phyloP scores from a whole-genome alignment of 805 yeast genomes.

The Ogataea methylovora region DNA sequence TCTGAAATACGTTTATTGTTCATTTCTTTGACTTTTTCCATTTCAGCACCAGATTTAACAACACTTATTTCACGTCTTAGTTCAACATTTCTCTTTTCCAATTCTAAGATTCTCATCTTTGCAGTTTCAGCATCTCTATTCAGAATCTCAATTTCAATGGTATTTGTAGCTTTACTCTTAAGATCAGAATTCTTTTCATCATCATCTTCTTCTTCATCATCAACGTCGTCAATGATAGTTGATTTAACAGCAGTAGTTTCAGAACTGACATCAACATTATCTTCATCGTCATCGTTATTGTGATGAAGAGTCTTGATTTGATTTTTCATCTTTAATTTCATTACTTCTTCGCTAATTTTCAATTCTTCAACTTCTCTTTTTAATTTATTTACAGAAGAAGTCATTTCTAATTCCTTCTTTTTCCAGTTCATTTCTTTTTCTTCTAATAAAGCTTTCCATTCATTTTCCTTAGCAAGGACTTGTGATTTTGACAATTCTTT shows the following conservation, averaged over 20 bases:
- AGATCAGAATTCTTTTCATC: constrained; percentile 7
- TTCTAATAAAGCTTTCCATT: constrained; percentile 56
- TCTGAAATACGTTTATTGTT: constrained; percentile 41
- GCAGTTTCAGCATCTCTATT: constrained; percentile 68
- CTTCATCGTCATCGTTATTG: constrained; percentile 19
- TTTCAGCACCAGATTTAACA: constrained; percentile 38
- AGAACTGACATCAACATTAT: constrained; percentile 14
- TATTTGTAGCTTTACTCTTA: constrained; percentile 24
- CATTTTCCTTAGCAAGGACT: constrained; percentile 66
- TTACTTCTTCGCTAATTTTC: constrained; percentile 55
- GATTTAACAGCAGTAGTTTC: too few relatives aligned
- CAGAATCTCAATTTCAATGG: constrained; percentile 57
- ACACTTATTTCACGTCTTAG: constrained; percentile 57
- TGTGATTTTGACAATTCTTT: constrained; percentile 47
- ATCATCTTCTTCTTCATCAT: constrained; percentile 11
- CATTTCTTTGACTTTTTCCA: constrained; percentile 33
- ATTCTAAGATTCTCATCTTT: constrained; percentile 57
- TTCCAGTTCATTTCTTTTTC: constrained; percentile 71
- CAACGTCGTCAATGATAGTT: constrained; percentile 7
- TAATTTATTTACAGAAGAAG: constrained; percentile 43
- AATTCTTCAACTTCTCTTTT: constrained; percentile 56
- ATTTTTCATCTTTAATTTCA: constrained; percentile 47
- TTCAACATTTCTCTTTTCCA: constrained; percentile 74
- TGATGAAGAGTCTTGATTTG: constrained; percentile 36
- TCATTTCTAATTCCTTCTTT: constrained; percentile 44